Evolutionary conservation across 345 rosid genomes (phyloP), one percentile per base, ranked within the genome.

Genomic region (Iberis pinnata): DNA sequence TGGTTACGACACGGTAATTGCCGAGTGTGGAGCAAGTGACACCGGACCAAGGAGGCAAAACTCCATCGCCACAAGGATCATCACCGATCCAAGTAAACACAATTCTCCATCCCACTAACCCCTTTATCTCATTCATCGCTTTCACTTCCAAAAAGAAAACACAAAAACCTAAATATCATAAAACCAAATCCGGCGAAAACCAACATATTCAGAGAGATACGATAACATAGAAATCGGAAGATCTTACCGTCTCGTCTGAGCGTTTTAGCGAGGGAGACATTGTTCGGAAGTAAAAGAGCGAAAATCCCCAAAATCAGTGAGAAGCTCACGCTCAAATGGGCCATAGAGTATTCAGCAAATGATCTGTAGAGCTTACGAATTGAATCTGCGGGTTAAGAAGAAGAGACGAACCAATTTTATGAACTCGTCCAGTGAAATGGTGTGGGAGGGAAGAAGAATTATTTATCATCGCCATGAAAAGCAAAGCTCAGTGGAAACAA

Each of bases 11-110:
- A 53, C 81, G 64, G 50, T 89, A 81, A 51, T 89, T 86, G 24
- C 95, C 89, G 43, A 54, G 69, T 33, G 72, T 76, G 13, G 97
- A 80, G 63, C 97, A 89, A 10, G 93, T 86, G 32, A 89, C 89
- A 25, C 95, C 93, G 22, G 93, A 86, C 97, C 97, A 89, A 0
- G 86, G 85, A 12, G 72, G 92, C 31, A 81, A 79, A 47, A 62
- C 66, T 13, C 77, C 80, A 46, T 81, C 79, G 7, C 97, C 97
- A 0, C 97, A 89, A 10, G 82, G 90, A 55, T 83, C 90, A 31
- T 83, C 90, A 14, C 90, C 86, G 14, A 83, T 79, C 90, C 90
- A 83, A 8, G 84, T 58, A 56, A 76, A 80, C 38, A 80, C 84
- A n/a, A 83, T 75, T 65, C 87, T 78, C 90, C 84, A 80, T 1